Conservation (phyloP, 495 filamentous ascomycete genomes). For the Aspergillus coremiiformis region DNA sequence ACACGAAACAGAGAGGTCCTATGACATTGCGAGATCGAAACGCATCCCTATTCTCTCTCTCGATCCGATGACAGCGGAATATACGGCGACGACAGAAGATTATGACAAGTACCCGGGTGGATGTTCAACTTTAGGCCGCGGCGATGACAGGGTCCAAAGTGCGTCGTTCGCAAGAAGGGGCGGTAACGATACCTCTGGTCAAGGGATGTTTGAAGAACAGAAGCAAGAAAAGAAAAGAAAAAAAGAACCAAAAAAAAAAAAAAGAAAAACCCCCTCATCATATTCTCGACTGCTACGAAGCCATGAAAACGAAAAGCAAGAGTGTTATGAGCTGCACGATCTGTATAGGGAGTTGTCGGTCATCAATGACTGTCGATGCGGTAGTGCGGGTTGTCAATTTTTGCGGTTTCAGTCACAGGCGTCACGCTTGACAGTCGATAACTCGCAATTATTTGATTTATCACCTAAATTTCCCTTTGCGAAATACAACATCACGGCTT, state of each 20-base stretch:
- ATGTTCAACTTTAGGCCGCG: background rate
- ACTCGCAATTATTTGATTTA: background rate
- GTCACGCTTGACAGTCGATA: constrained; percentile 1
- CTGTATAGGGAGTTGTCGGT: constrained; percentile 14
- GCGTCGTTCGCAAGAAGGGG: background rate
- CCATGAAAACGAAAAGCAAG: constrained; percentile 30
- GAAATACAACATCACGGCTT: constrained; percentile 16
- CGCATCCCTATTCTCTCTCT: background rate
- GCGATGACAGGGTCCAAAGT: background rate
- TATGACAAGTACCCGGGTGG: background rate
- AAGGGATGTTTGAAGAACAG: background rate
- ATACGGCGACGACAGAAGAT: background rate
- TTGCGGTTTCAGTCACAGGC: background rate
- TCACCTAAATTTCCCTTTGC: constrained; percentile 9
- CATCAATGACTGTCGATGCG: constrained; percentile 1
- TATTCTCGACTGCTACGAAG: constrained; percentile 18
- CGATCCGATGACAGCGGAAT: background rate
- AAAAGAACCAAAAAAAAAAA: background rate
- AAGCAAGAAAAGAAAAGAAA: background rate
- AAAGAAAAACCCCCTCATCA: background rate
- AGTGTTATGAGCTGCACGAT: constrained; percentile 34
- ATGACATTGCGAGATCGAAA: background rate
- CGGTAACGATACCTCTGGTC: background rate
- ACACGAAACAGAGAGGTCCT: background rate
- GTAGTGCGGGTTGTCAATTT: constrained; percentile 4